Conservation (phyloP, 225 moss, liverwort and hornwort species). For the Polytrichum formosum region DNA sequence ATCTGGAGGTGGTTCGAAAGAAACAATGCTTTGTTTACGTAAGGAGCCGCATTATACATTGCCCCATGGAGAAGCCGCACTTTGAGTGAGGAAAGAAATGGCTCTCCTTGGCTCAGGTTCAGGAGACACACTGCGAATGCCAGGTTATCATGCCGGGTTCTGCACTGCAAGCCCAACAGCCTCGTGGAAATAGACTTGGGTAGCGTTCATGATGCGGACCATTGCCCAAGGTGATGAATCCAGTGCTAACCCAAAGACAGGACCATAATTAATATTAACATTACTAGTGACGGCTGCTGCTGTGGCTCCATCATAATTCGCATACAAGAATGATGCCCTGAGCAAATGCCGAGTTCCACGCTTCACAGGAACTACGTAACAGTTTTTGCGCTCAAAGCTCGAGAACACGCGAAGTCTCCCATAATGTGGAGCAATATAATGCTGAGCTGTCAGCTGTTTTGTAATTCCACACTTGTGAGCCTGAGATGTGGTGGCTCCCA, state of each 20-base stretch:
- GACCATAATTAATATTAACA: not conserved
- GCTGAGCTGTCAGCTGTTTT: no score
- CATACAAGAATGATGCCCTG: constrained; percentile 45
- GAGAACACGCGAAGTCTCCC: constrained; percentile 37
- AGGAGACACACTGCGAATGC: constrained; percentile 39
- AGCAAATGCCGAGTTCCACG: constrained; percentile 35
- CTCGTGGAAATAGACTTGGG: constrained; percentile 22
- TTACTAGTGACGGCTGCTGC: not conserved
- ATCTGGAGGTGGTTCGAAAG: constrained; percentile 21
- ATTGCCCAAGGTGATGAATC: constrained; percentile 37
- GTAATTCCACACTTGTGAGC: no score
- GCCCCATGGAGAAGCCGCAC: constrained; percentile 28
- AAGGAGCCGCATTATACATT: constrained; percentile 27
- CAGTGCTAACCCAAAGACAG: constrained; percentile 37
- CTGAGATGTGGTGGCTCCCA: no score
- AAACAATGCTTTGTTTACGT: constrained; percentile 9
- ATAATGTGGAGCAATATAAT: constrained; percentile 10
- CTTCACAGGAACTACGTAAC: constrained; percentile 35
- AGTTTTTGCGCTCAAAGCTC: constrained; percentile 17
- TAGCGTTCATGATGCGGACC: constrained; percentile 22
- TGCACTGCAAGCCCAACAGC: constrained; percentile 27
- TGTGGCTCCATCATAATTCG: constrained; percentile 30
- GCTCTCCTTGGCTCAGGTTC: constrained; percentile 18
- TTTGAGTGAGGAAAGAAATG: constrained; percentile 51
- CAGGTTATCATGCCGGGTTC: not conserved